Evolutionary conservation across 2,329 filamentous ascomycete species (phyloP).

Genomic region (Fusarium sterilihyphosum): DNA sequence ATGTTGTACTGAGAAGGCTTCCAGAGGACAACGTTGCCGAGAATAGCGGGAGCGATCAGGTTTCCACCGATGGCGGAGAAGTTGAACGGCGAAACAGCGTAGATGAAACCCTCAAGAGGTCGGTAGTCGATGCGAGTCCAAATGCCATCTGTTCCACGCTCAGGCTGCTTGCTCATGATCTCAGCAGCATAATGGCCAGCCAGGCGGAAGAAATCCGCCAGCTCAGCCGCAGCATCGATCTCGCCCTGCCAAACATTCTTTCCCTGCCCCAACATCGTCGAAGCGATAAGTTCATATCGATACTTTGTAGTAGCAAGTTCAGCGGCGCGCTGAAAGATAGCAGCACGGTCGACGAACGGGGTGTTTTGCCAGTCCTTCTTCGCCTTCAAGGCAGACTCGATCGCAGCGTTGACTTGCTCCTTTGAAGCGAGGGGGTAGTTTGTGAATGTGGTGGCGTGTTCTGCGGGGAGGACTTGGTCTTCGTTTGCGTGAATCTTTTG

Average conservation of each 20-base stretch:
- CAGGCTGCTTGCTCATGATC: constrained; percentile 50
- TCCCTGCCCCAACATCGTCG: constrained; percentile 94
- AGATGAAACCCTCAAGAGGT: constrained; percentile 94
- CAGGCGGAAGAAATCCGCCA: constrained; percentile 92
- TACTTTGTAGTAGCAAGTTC: constrained; percentile 92
- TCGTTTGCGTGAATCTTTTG: constrained; percentile 42
- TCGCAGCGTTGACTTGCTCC: constrained; percentile 63
- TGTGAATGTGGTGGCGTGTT: constrained; percentile 49
- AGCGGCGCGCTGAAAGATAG: constrained; percentile 94
- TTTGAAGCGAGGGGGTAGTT: constrained; percentile 47
- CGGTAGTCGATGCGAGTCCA: constrained; percentile 82
- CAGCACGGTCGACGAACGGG: constrained; percentile 89
- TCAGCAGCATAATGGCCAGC: constrained; percentile 86
- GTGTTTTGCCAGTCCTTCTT: constrained; percentile 84
- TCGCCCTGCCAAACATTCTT: constrained; percentile 99
- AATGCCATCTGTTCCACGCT: constrained; percentile 43
- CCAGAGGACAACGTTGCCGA: constrained; percentile 96
- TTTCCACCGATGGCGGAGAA: constrained; percentile 95
- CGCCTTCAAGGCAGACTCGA: constrained; percentile 83
- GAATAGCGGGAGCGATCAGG: constrained; percentile 81
- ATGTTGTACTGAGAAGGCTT: constrained; percentile 91
- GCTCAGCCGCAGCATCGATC: constrained; percentile 92
- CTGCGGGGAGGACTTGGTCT: constrained; percentile 49
- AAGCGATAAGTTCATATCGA: constrained; percentile 93
- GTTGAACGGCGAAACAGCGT: constrained; percentile 94